Percentiles rank a stretch among this genome's conserved stretches.
Evolutionary conservation across 768 basidiomycete species (phyloP).

Genomic region (Mycena floridula): DNA sequence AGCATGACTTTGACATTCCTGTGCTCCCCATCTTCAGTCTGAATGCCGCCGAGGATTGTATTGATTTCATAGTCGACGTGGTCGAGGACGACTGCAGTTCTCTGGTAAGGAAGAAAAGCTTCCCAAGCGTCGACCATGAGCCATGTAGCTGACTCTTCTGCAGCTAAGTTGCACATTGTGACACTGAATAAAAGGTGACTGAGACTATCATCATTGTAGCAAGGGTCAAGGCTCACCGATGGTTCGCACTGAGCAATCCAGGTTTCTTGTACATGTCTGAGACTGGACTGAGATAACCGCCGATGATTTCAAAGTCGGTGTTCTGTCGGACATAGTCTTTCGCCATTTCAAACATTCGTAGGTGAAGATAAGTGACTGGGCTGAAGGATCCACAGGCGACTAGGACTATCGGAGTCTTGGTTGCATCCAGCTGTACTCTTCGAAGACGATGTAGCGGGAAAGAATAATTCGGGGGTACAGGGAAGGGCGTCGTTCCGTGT

Average conservation of each 20-base stretch:
- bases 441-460: conserved; percentile 65
- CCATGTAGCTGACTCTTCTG: conserved; percentile 88
- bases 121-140: conserved; percentile 99
- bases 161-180: conserved; percentile 83
- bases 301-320: conserved; percentile 89
- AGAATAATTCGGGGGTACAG: conserved; percentile 60
- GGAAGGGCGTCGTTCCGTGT: too few species aligned
- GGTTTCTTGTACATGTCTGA: conserved; percentile 96
- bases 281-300: conserved; percentile 95
- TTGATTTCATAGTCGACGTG: conserved; percentile 97
- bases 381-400: conserved; percentile 98
- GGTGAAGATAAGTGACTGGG: conserved; percentile 94
- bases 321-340: conserved; percentile 92
- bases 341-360: conserved; percentile 99
- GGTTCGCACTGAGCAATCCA: conserved; percentile 79
- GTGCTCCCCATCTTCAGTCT: conserved; percentile 66
- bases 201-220: neutral
- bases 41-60: conserved; percentile 71
- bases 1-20: conserved; percentile 83
- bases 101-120: conserved; percentile 89
- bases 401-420: conserved; percentile 83
- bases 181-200: conserved; percentile 39
- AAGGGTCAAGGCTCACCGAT: conserved; percentile 62
- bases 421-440: conserved; percentile 48
- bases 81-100: conserved; percentile 95